Base-by-base conservation (phyloP, 176 grass and related monocot species). In the Tuctoria greenei region DNA sequence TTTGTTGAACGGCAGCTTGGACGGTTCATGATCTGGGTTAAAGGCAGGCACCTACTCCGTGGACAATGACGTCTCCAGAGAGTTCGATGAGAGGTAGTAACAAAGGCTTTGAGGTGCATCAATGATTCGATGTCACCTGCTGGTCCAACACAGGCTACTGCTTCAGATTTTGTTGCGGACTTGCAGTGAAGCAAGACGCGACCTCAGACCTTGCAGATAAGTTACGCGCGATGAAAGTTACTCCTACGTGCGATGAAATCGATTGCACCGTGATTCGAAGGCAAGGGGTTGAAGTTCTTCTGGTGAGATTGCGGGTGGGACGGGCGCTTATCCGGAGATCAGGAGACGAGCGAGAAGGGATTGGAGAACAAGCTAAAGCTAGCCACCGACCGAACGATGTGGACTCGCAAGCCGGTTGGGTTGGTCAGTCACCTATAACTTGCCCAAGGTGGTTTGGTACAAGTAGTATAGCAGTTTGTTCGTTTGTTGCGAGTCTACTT, bases 351-450 rank as follows among this genome's bases (percentile, higher is more conserved):
- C 11, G 15, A 45, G 12, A 7, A 38, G 8, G 5, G 24, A 23
- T 54, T 50, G 64, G 51, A 35, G 14, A 61, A n/a, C 43, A 87
- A 73, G 84, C 71, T 57, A 64, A n/a, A 70, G 52, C 61, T 25
- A 43, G 12, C 28, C 15, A 14, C 0, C 39, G 14, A 17, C 12
- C 50, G 34, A 73, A 14, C 2, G 52, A 27, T 46, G 62, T 62
- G 51, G 44, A 62, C 18, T 35, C 69, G 61, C 11, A 52, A 28
- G 54, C 75, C 75, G 69, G 75, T 47, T 83, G 31, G 31, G 31
- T 31, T 78, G 80, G 75, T 79, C 68, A 55, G 41, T 17, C 24
- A 87, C 85, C 85, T 79, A 83, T 79, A 83, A 69, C 69, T 47
- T 47, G 45, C 13, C 45, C 45, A 4, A 44, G 45, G 45, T 15